phyloP scores from a whole-genome alignment of 2,329 filamentous ascomycete genomes.

The Raffaelea ambrosiae region DNA sequence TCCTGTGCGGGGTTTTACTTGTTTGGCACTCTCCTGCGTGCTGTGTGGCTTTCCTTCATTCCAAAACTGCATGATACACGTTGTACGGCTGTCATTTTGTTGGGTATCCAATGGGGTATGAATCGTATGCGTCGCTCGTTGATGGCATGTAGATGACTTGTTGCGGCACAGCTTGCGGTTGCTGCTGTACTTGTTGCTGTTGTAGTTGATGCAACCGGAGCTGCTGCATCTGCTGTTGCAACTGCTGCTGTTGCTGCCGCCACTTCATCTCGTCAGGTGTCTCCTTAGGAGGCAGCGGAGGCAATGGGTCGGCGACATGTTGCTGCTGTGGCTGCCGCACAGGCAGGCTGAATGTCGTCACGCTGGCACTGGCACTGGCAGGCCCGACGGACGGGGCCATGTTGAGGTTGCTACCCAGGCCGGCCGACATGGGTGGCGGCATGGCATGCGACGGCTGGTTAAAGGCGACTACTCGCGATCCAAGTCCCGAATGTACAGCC shows the following conservation, averaged over 20 bases:
- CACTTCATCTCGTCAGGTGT: constrained; percentile 43
- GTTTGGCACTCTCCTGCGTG: background rate
- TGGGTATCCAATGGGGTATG: constrained; percentile 21
- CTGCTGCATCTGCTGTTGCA: constrained; percentile 5
- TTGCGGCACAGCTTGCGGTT: constrained; percentile 1
- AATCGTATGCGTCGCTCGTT: constrained; percentile 11
- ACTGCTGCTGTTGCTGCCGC: constrained; percentile 7
- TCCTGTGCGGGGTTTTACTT: background rate
- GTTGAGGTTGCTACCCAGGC: constrained; percentile 4
- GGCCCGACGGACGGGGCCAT: constrained; percentile 19
- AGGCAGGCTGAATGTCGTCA: constrained; percentile 51
- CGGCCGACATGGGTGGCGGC: constrained; percentile 19
- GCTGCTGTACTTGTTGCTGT: constrained; percentile 1
- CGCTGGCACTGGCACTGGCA: constrained; percentile 28
- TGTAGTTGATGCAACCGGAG: constrained; percentile 2
- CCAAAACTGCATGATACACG: background rate
- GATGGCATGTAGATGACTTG: constrained; percentile 7
- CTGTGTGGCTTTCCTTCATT: constrained; percentile 1
- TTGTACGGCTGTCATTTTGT: constrained; percentile 12
- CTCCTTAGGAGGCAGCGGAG: constrained; percentile 46
- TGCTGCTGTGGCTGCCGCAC: constrained; percentile 55
- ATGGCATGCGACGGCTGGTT: constrained; percentile 40
- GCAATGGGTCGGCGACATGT: constrained; percentile 48
- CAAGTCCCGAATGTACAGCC: constrained; percentile 43
- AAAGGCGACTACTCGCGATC: constrained; percentile 31